Conservation (phyloP, 352 stramenopile species). For the Pythium sp. region DNA sequence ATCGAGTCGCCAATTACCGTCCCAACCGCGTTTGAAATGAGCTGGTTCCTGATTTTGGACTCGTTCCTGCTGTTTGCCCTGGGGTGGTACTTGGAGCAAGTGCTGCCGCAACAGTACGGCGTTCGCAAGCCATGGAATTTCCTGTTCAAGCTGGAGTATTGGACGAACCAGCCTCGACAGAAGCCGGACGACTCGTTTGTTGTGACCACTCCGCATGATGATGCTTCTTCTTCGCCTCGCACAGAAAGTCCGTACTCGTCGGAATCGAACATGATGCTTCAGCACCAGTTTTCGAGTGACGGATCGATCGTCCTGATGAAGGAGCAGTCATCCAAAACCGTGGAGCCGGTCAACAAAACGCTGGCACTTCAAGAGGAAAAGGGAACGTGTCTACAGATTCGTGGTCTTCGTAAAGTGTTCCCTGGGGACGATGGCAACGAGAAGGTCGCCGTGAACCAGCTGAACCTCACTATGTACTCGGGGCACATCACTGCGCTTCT, state of each 20-base stretch:
- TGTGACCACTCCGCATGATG: conserved; percentile 1
- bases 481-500: conserved; percentile 86
- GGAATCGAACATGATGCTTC: conserved; percentile 15
- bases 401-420: conserved; percentile 57
- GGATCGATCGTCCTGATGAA: conserved; percentile 30
- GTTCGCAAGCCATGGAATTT: conserved; percentile 91
- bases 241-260: conserved; percentile 25
- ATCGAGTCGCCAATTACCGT: conserved; percentile 38
- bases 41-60: conserved; percentile 72
- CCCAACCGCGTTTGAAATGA: conserved; percentile 48
- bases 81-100: conserved; percentile 91
- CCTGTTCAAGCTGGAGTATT: conserved; percentile 52
- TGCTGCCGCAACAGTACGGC: conserved; percentile 90
- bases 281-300: conserved; percentile 30
- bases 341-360: conserved; percentile 46
- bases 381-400: conserved; percentile 48
- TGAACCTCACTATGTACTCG: conserved; percentile 83
- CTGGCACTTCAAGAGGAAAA: conserved; percentile 39
- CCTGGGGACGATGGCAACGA: conserved; percentile 39
- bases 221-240: conserved; percentile 17
- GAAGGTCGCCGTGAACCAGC: conserved; percentile 65
- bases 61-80: conserved; percentile 75
- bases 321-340: conserved; percentile 6
- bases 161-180: conserved; percentile 12
- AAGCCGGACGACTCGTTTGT: conserved; percentile 11